Evolutionary conservation across 345 rosid species (phyloP).

Genomic region (Nephelium lappaceum): DNA sequence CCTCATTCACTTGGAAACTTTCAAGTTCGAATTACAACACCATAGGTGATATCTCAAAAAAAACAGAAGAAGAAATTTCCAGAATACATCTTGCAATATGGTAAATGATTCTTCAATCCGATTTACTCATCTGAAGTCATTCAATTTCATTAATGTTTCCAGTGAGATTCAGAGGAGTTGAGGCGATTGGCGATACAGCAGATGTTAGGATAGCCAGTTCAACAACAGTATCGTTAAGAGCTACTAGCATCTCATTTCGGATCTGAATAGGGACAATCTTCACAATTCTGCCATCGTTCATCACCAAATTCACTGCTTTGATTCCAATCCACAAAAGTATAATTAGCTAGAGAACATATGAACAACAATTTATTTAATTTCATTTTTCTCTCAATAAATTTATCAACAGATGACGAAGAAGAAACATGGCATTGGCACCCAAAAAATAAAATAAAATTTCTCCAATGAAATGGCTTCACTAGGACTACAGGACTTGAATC

Average conservation of each 20-base stretch:
- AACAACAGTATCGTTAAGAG: constrained; percentile 3
- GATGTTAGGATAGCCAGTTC: constrained; percentile 33
- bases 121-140: constrained; percentile 4
- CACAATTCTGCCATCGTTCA: constrained; percentile 31
- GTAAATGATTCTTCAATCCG: constrained; percentile 1
- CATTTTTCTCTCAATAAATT: not conserved
- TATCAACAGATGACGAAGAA: no score
- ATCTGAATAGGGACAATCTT: constrained; percentile 19
- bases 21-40: no score
- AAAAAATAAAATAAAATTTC: no score
- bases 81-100: not conserved
- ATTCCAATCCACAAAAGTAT: not conserved
- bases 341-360: not conserved
- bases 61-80: not conserved
- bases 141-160: not conserved
- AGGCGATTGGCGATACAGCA: constrained; percentile 23
- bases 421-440: no score
- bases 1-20: no score
- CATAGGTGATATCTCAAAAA: not conserved
- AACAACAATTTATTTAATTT: not conserved
- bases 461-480: no score
- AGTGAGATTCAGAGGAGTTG: constrained; percentile 22
- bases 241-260: not conserved
- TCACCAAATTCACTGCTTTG: constrained; percentile 30
- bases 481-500: no score